Percentiles rank a stretch among this genome's conserved stretches.
phyloP scores from a whole-genome alignment of 208 protist genomes.

The Strigomonas culicis region DNA sequence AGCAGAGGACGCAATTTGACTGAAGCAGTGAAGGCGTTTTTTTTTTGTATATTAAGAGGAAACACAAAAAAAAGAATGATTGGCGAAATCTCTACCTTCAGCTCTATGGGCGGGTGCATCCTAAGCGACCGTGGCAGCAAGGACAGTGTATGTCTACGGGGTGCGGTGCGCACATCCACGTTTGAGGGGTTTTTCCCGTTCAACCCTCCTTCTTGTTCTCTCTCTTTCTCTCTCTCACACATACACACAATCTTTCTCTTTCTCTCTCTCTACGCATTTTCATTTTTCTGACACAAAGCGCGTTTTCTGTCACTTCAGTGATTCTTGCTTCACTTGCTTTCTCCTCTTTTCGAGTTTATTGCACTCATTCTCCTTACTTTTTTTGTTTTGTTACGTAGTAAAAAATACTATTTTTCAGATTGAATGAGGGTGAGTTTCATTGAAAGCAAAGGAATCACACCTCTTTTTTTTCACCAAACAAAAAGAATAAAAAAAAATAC shows the following conservation, averaged over 20 bases:
- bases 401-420: too few species aligned
- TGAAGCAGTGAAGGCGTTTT: background rate
- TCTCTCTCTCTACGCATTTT: background rate
- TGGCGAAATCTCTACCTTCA: too few species aligned
- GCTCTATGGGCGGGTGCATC: too few species aligned
- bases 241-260: background rate
- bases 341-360: background rate
- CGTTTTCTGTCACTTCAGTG: background rate
- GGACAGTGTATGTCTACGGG: too few species aligned
- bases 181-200: background rate
- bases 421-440: too few species aligned
- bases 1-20: background rate
- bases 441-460: too few species aligned
- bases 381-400: background rate
- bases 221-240: background rate
- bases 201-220: background rate
- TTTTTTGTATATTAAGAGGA: too few species aligned
- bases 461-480: background rate
- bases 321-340: background rate
- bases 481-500: constrained; percentile 2
- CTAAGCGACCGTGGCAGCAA: too few species aligned
- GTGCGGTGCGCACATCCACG: too few species aligned
- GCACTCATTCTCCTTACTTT: background rate
- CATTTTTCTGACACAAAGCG: background rate
- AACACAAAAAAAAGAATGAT: too few species aligned